Evolutionary conservation across 2,329 filamentous ascomycete species (phyloP).

Genomic region (Aspergillus ochraceoroseus): DNA sequence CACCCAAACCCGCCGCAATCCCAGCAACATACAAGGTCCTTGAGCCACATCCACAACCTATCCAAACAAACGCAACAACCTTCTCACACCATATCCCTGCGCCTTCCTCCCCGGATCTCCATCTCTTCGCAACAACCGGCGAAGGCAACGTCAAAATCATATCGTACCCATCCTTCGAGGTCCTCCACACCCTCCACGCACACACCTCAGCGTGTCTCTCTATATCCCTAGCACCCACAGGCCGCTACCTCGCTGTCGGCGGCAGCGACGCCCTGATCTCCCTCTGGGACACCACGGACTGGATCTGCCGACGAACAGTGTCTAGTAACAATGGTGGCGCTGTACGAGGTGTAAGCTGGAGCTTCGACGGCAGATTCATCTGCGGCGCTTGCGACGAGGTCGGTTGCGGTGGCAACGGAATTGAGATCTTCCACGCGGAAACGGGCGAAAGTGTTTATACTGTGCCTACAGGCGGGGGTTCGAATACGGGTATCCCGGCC

Average conservation of each 20-base stretch:
- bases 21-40: slow-evolving; percentile 38
- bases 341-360: slow-evolving; percentile 48
- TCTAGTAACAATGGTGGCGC: slow-evolving; percentile 44
- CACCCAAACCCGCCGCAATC: slow-evolving; percentile 17
- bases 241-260: slow-evolving; percentile 47
- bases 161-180: slow-evolving; percentile 44
- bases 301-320: slow-evolving; percentile 48
- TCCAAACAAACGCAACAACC: slow-evolving; percentile 48
- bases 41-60: slow-evolving; percentile 41
- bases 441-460: slow-evolving; percentile 48
- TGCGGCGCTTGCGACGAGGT: slow-evolving; percentile 47
- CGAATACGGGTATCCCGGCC: slow-evolving; percentile 41
- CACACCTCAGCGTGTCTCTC: slow-evolving; percentile 48
- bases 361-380: slow-evolving; percentile 48
- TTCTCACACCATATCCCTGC: slow-evolving; percentile 44
- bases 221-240: slow-evolving; percentile 45
- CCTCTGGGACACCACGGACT: slow-evolving; percentile 50
- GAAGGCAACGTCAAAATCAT: slow-evolving; percentile 48
- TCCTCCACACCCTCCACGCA: slow-evolving; percentile 45
- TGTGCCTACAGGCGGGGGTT: slow-evolving; percentile 36
- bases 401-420: slow-evolving; percentile 40
- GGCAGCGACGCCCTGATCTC: slow-evolving; percentile 49
- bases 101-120: slow-evolving; percentile 34
- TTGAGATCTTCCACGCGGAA: slow-evolving; percentile 50
- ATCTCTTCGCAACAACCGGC: slow-evolving; percentile 47